These are phyloP conservation scores for Gamarada debralockiae DNA, from an alignment of 495 filamentous ascomycete genomes.

Conservation along the genomic window DNA sequence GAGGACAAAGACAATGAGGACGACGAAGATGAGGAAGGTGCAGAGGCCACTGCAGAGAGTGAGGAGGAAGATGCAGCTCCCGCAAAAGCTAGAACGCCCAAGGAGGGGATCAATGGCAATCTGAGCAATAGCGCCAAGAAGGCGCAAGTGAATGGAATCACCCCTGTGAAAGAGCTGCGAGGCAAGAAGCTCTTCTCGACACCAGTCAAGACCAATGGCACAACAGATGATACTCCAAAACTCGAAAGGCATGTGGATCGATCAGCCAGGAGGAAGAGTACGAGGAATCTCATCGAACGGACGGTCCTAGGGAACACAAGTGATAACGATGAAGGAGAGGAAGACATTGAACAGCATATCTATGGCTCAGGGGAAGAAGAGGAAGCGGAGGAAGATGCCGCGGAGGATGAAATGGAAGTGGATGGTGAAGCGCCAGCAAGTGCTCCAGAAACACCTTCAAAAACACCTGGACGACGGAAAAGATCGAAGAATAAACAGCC, in stretches of 20 bases:
- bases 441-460: slow-evolving; percentile 30
- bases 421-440: neutral
- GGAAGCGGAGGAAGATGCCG: slow-evolving; percentile 20
- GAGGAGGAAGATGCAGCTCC: neutral
- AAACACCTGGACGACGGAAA: slow-evolving; percentile 57
- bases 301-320: slow-evolving; percentile 60
- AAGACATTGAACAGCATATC: slow-evolving; percentile 70
- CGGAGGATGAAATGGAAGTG: slow-evolving; percentile 37
- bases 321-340: slow-evolving; percentile 71
- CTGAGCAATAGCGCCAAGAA: neutral
- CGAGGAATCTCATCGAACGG: slow-evolving; percentile 64
- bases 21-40: neutral
- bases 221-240: slow-evolving; percentile 43
- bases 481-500: slow-evolving; percentile 35
- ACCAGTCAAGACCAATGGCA: slow-evolving; percentile 14
- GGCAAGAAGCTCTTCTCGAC: slow-evolving; percentile 22
- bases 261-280: slow-evolving; percentile 85
- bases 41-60: slow-evolving; percentile 2
- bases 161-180: slow-evolving; percentile 1
- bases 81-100: neutral
- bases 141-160: slow-evolving; percentile 1
- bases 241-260: slow-evolving; percentile 65
- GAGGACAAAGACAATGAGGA: neutral
- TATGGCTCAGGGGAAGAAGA: slow-evolving; percentile 43
- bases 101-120: neutral